Evolutionary conservation across 768 basidiomycete genomes (phyloP).

Genomic region (Pleurotus platypus): DNA sequence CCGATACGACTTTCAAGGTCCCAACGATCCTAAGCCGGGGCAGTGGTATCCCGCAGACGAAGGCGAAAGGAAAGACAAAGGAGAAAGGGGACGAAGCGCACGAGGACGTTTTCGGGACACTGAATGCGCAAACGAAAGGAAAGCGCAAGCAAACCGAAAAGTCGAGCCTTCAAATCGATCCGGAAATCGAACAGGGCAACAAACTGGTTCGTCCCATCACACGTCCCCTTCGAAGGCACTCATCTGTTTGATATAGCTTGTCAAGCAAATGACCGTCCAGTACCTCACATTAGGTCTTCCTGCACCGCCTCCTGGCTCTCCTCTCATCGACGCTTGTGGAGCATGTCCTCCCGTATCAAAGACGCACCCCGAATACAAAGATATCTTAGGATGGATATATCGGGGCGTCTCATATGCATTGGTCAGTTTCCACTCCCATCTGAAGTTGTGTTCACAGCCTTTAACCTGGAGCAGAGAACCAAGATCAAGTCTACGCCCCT

Average conservation of each 20-base stretch:
- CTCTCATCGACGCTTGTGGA: neutral
- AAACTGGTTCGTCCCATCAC: constrained; percentile 30
- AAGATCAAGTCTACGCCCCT: constrained; percentile 35
- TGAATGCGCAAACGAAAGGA: constrained; percentile 22
- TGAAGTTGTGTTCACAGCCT: neutral
- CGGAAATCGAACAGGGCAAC: constrained; percentile 45
- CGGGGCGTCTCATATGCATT: constrained; percentile 49
- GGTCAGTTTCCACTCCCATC: constrained; percentile 26
- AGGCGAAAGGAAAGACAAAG: constrained; percentile 17
- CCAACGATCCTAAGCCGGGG: constrained; percentile 37
- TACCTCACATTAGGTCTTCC: constrained; percentile 29
- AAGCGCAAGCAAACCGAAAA: constrained; percentile 24
- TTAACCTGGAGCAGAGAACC: constrained; percentile 29
- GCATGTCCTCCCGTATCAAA: constrained; percentile 21
- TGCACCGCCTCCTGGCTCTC: constrained; percentile 16
- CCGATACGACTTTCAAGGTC: constrained; percentile 28
- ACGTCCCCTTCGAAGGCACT: neutral
- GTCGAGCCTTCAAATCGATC: constrained; percentile 15
- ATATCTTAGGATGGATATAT: constrained; percentile 42
- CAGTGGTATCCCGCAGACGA: neutral
- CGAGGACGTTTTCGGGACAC: constrained; percentile 28
- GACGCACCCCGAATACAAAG: constrained; percentile 48
- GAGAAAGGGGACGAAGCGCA: constrained; percentile 33
- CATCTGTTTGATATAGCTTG: constrained; percentile 26
- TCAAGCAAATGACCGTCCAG: constrained; percentile 41